Evolutionary conservation across 2,329 filamentous ascomycete genomes (phyloP), one percentile per base, ranked within the genome.

Genomic region (Metarhizium album): DNA sequence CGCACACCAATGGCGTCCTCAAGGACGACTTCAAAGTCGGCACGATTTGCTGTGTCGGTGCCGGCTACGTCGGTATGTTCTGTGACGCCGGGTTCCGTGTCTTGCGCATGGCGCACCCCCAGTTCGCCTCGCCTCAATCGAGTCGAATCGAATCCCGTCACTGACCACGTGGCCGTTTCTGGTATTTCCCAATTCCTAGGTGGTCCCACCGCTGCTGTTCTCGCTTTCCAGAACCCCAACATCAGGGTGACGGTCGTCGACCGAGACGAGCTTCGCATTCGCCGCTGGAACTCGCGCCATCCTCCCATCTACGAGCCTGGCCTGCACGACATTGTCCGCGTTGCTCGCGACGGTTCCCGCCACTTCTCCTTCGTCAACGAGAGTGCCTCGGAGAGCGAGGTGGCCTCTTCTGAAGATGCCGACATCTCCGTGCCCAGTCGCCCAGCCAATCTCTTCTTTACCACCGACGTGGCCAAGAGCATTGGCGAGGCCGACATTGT

Each of bases 281-380:
- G 74, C 47, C 76, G 79, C 53, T 91, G 87, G 87, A 84, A 87
- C 59, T 87, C 85, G 1, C 72, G 75, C 43, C 76, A 84, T 55
- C 77, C 88, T 16, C 87, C 87, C 42, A 86, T 90, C 54, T 84
- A 87, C 66, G 87, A 91, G 67, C 83, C 84, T 0, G 84, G 82
- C 11, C 73, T 91, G 24, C 70, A 76, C 49, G 78, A 87, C 47
- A 78, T 90, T 52, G 80, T 90, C 31, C 75, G 79, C 54, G 71
- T 81, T 46, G 77, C 80, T 48, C 77, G 83, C 49, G 80, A 83
- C 59, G 80, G 80, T 38, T 70, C 72, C 37, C 74, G 70, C 52
- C 63, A 68, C 42, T 73, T 68, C 54, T 57, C 59, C 40, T 65
- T 79, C 49, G 54, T 60, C 49, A 73, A 70, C 38, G 64, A 68